Conservation (phyloP, 2,329 filamentous ascomycete species). For the Apiospora pterosperma region DNA sequence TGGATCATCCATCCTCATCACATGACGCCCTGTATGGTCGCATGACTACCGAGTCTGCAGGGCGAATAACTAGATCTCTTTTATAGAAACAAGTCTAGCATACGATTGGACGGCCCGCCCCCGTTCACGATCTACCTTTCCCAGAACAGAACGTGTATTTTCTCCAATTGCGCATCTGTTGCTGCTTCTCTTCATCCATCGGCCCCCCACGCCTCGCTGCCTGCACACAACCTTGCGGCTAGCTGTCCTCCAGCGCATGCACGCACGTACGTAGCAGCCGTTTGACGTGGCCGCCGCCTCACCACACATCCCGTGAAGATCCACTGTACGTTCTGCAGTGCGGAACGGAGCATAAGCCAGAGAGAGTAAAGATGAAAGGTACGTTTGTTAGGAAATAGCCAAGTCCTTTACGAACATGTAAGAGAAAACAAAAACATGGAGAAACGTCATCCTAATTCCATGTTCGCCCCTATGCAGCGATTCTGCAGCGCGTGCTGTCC, state of each 20-base stretch:
- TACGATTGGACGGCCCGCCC: not conserved
- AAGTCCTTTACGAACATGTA: too few relatives aligned
- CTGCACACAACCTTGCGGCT: not conserved
- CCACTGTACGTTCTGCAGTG: not conserved
- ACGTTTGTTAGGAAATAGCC: not conserved
- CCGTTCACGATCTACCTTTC: not conserved
- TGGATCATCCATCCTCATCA: not conserved
- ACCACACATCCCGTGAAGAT: not conserved
- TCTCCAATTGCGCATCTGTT: not conserved
- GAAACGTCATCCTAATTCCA: not conserved
- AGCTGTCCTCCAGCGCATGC: not conserved
- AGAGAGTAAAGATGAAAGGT: constrained; percentile 18
- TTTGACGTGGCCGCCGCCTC: not conserved
- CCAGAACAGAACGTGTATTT: not conserved
- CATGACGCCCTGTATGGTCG: not conserved
- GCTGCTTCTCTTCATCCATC: not conserved
- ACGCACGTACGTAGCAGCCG: not conserved
- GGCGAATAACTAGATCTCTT: not conserved
- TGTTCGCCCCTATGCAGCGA: constrained; percentile 51
- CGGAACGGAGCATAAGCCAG: not conserved
- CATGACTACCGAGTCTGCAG: not conserved
- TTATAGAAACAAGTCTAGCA: not conserved
- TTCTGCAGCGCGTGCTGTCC: constrained; percentile 89
- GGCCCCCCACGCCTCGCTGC: not conserved
- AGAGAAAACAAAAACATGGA: not conserved